Evolutionary conservation across 768 basidiomycete genomes (phyloP).

Genomic region (Zangia roseola): DNA sequence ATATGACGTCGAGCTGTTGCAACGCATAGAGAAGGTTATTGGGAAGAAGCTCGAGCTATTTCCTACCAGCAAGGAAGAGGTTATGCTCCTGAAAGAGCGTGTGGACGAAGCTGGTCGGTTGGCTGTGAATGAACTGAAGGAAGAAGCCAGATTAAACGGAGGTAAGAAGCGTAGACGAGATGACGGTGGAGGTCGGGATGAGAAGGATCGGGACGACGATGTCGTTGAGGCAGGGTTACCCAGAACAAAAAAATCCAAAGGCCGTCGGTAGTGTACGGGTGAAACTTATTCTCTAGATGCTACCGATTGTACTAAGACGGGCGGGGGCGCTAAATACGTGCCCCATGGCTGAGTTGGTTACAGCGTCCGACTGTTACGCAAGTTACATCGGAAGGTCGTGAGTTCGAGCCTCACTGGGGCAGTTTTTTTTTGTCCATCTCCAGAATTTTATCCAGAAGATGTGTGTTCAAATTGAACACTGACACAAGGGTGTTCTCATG

Average conservation of each 20-base stretch:
- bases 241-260: slow-evolving; percentile 52
- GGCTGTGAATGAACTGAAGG: slow-evolving; percentile 81
- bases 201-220: slow-evolving; percentile 91
- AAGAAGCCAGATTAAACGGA: slow-evolving; percentile 55
- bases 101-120: slow-evolving; percentile 82
- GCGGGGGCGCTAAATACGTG: slow-evolving; percentile 25
- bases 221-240: slow-evolving; percentile 89
- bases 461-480: no score
- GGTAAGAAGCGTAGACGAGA: slow-evolving; percentile 50
- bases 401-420: slow-evolving; percentile 70
- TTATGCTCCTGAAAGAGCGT: slow-evolving; percentile 81
- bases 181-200: slow-evolving; percentile 57
- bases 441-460: no score
- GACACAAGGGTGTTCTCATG: no score
- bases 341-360: slow-evolving; percentile 79
- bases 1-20: slow-evolving; percentile 95
- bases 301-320: no score
- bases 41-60: slow-evolving; percentile 92
- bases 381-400: slow-evolving; percentile 60
- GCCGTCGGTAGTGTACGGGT: slow-evolving; percentile 40
- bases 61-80: slow-evolving; percentile 84
- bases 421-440: slow-evolving; percentile 21
- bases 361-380: slow-evolving; percentile 71
- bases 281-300: neutral
- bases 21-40: slow-evolving; percentile 90